Evolutionary conservation across 495 filamentous ascomycete species (phyloP).

Genomic region (Entonaema liquescens): DNA sequence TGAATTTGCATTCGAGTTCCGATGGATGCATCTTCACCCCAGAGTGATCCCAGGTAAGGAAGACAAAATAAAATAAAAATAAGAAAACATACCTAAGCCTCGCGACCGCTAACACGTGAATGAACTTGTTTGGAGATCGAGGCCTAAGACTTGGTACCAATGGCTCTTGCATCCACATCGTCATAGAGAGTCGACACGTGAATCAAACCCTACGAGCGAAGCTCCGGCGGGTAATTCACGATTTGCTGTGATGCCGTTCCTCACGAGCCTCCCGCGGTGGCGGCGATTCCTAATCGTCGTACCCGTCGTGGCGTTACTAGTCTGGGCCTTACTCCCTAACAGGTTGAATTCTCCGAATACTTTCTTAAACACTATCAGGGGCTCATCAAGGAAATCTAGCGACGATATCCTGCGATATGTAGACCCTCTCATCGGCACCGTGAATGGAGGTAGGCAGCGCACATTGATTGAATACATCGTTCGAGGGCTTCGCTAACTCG

Average conservation of each 20-base stretch:
- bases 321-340: slow-evolving; percentile 44
- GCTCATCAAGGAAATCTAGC: slow-evolving; percentile 29
- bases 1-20: slow-evolving; percentile 15
- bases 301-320: slow-evolving; percentile 38
- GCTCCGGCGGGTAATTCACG: slow-evolving; percentile 14
- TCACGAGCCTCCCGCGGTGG: slow-evolving; percentile 50
- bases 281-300: slow-evolving; percentile 47
- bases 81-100: neutral
- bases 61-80: slow-evolving; percentile 8
- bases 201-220: slow-evolving; percentile 12
- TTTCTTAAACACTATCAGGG: slow-evolving; percentile 21
- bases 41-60: slow-evolving; percentile 29
- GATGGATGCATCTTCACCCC: slow-evolving; percentile 20
- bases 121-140: slow-evolving; percentile 15
- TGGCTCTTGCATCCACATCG: slow-evolving; percentile 22
- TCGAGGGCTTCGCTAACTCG: slow-evolving; percentile 10
- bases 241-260: slow-evolving; percentile 40
- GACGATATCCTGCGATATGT: slow-evolving; percentile 52
- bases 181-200: slow-evolving; percentile 18
- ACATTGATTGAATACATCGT: neutral
- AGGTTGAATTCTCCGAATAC: slow-evolving; percentile 45
- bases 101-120: slow-evolving; percentile 20
- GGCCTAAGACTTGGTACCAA: slow-evolving; percentile 10
- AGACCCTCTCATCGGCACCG: slow-evolving; percentile 69
- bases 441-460: slow-evolving; percentile 61